These are phyloP conservation scores for Mucor lusitanicus DNA, from an alignment of 371 early-diverging fungal genomes.

Conservation along the genomic window DNA sequence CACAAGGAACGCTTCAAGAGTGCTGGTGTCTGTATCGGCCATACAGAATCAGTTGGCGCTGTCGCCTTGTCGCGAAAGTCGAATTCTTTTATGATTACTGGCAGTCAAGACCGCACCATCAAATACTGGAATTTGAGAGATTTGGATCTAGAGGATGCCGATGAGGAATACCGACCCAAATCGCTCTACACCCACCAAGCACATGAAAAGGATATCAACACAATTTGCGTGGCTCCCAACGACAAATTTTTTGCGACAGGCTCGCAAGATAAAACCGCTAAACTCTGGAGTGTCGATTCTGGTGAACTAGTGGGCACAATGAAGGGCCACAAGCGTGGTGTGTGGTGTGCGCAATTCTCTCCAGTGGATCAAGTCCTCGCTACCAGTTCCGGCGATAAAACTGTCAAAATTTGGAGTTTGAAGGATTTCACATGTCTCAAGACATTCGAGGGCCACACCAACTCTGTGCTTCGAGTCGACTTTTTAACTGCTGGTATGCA, in stretches of 20 bases:
- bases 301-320: constrained; percentile 84
- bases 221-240: constrained; percentile 90
- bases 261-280: constrained; percentile 97
- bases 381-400: constrained; percentile 92
- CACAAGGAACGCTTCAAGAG: constrained; percentile 50
- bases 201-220: constrained; percentile 98
- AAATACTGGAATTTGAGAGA: constrained; percentile 87
- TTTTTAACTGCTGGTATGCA: constrained; percentile 90
- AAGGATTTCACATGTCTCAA: constrained; percentile 86
- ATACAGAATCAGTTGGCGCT: constrained; percentile 90
- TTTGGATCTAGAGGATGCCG: constrained; percentile 44
- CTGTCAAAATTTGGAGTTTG: constrained; percentile 92
- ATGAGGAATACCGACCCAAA: constrained; percentile 53
- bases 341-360: constrained; percentile 92
- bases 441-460: constrained; percentile 96
- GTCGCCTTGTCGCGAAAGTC: constrained; percentile 71
- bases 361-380: constrained; percentile 90
- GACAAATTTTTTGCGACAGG: constrained; percentile 94
- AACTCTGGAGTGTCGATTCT: constrained; percentile 87
- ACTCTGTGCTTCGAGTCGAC: constrained; percentile 83
- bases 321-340: constrained; percentile 94
- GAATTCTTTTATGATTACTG: constrained; percentile 77
- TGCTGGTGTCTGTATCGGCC: constrained; percentile 82
- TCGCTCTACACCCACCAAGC: constrained; percentile 89
- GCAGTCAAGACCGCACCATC: constrained; percentile 91